Evolutionary conservation across 179 eudicot species (phyloP).

Genomic region (Silene coronaria): DNA sequence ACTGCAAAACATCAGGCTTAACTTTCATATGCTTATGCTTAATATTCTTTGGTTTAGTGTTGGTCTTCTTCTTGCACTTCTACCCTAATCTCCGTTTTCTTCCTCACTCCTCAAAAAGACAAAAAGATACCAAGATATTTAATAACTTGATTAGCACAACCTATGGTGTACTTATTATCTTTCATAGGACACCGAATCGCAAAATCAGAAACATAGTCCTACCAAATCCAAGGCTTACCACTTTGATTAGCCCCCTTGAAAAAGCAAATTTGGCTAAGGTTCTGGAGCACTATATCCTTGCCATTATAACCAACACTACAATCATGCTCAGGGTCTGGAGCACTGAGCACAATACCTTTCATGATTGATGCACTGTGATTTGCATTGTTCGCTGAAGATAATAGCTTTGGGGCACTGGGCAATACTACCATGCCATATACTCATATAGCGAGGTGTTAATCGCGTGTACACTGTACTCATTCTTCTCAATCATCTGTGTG

Average conservation of each 20-base stretch:
- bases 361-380: constrained; percentile 52
- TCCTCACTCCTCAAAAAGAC: too few species aligned
- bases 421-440: constrained; percentile 46
- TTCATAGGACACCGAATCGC: constrained; percentile 45
- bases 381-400: constrained; percentile 39
- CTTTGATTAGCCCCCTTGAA: constrained; percentile 47
- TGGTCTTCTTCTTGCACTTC: too few species aligned
- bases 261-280: constrained; percentile 46
- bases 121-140: constrained; percentile 43
- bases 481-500: constrained; percentile 40
- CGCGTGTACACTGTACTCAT: constrained; percentile 42
- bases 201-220: constrained; percentile 60
- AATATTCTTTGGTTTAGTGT: too few species aligned
- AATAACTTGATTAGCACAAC: constrained; percentile 40
- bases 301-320: constrained; percentile 47
- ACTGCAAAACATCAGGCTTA: too few species aligned
- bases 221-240: constrained; percentile 55
- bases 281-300: constrained; percentile 52
- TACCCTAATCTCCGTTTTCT: too few species aligned
- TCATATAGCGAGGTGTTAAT: constrained; percentile 42
- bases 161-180: constrained; percentile 37
- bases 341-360: constrained; percentile 60
- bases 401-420: constrained; percentile 49
- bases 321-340: constrained; percentile 59
- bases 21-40: too few species aligned